phyloP scores from a whole-genome alignment of 192 early-diverging fungal genomes.

The Helicostylum pulchrum region DNA sequence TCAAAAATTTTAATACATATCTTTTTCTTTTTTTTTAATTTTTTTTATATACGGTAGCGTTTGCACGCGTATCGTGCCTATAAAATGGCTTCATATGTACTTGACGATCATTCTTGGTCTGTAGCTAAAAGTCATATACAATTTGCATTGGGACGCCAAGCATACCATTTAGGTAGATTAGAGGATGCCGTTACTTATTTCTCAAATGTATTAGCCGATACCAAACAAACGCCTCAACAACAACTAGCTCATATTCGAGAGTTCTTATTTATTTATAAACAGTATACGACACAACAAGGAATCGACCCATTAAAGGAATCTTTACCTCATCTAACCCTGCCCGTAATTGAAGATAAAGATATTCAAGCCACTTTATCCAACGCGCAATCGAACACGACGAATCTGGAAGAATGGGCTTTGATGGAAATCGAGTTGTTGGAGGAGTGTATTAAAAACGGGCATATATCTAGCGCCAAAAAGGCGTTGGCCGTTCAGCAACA shows the following conservation, averaged over 20 bases:
- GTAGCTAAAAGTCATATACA: conserved; percentile 88
- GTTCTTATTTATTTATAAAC: conserved; percentile 70
- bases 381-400: conserved; percentile 52
- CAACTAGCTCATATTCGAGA: conserved; percentile 71
- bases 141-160: conserved; percentile 82
- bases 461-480: conserved; percentile 28
- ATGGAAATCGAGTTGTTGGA: conserved; percentile 69
- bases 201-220: conserved; percentile 67
- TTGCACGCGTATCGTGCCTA: conserved; percentile 81
- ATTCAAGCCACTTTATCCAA: conserved; percentile 61
- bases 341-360: conserved; percentile 52
- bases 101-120: conserved; percentile 61
- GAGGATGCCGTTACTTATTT: conserved; percentile 78
- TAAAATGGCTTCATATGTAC: conserved; percentile 54
- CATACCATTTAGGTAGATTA: conserved; percentile 70
- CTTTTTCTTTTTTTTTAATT: not conserved
- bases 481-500: conserved; percentile 31
- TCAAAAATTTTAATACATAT: not conserved
- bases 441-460: conserved; percentile 42
- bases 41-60: conserved; percentile 40
- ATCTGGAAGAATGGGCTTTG: conserved; percentile 60
- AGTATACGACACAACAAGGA: conserved; percentile 45
- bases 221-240: conserved; percentile 59
- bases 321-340: conserved; percentile 56
- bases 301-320: conserved; percentile 45